Evolutionary conservation across 257 asterid genomes (phyloP).

Genomic region (Nicotiana undulata): DNA sequence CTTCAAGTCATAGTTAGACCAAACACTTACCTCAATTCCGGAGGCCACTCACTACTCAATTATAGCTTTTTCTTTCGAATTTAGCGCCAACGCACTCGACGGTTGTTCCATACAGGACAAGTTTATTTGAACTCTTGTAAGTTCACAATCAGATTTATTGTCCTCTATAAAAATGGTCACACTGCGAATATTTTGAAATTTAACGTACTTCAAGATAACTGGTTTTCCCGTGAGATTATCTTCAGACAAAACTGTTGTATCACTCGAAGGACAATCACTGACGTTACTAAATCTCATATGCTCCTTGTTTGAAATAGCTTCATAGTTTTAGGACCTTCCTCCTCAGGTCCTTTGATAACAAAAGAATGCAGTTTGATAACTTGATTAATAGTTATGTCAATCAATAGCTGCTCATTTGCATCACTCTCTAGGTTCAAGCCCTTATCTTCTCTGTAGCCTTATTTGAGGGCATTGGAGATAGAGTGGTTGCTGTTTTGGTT

Average conservation of each 20-base stretch:
- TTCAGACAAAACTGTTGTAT: conserved; percentile 43
- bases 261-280: conserved; percentile 73
- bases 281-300: conserved; percentile 88
- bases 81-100: too few relatives aligned
- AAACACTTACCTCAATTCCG: too few relatives aligned
- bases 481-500: conserved; percentile 52
- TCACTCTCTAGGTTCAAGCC: conserved; percentile 86
- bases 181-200: conserved; percentile 84
- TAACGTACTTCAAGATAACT: conserved; percentile 58
- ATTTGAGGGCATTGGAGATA: conserved; percentile 62
- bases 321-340: conserved; percentile 86
- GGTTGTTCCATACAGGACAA: too few relatives aligned
- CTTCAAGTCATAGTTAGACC: too few relatives aligned
- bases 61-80: too few relatives aligned
- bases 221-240: conserved; percentile 90
- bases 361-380: conserved; percentile 82
- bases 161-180: too few relatives aligned
- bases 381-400: conserved; percentile 77
- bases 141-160: too few relatives aligned
- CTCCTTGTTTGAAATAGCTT: conserved; percentile 72
- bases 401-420: conserved; percentile 90
- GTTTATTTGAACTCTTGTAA: too few relatives aligned
- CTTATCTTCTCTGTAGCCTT: conserved; percentile 96
- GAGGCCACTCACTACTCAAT: too few relatives aligned
- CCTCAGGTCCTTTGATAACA: conserved; percentile 71